Base-by-base conservation (phyloP, 1,139 yeast genomes). In the Kodamaea suecica region DNA sequence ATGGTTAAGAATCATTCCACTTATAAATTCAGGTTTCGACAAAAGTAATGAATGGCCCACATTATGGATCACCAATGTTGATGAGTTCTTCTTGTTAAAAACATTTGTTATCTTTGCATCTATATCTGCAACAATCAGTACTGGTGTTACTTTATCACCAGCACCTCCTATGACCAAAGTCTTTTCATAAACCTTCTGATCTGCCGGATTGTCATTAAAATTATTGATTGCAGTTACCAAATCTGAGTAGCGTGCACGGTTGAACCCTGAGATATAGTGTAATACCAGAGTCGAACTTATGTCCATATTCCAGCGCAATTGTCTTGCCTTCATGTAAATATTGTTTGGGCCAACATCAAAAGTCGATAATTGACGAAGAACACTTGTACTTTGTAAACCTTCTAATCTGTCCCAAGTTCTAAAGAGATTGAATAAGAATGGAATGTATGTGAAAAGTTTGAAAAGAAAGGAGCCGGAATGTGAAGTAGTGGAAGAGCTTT, bases 301-400 rank as follows among this genome's bases (percentile, higher is more conserved):
- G 53, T 82, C 87, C 44, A 83, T 51, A 51, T 84, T 84, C 84
- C 87, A 80, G 33, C 88, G 59, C 31, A 84, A 65, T 53, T 84
- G 94, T 23, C 78, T 63, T 30, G 72, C 53, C 36, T 77, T 70
- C 27, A 73, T 66, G 47, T 73, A 73, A 13, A 60, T 40, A 30
- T 59, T 55, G 13, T 12, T 6, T 5, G 26, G 26, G 24, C 23
- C 17, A 10, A 33, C 35, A 5, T 64, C 50, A 5, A 55, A 43
- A 1, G 53, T 50, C 5, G 70, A 54, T 14, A 82, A 65, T 61
- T 79, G 78, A 17, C 85, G 61, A 23, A 45, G 45, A 3, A 80
- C 84, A 38, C 86, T 78, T 3, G 59, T 49, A 33, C 88, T 80
- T 25, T 68, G 53, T 13, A 81, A 56, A 1, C 90, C 94, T 15